These are phyloP conservation scores for Aurifilum marmelostoma DNA, from an alignment of 2,329 filamentous ascomycete species.

Conservation along the genomic window DNA sequence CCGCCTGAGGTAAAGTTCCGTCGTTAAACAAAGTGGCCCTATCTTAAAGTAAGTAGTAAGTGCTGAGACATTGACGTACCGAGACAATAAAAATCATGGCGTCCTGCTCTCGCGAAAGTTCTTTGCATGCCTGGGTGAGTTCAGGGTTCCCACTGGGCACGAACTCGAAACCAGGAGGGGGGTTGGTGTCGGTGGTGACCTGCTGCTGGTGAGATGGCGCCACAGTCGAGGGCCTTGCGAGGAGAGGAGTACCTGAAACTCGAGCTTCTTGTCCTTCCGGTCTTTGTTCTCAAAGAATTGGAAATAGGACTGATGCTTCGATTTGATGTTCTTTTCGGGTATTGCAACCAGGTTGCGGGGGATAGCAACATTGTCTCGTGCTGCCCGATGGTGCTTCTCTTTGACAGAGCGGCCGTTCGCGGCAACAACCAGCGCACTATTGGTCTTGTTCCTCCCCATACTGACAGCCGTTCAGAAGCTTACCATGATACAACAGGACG, in stretches of 20 bases:
- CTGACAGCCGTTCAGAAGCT: conserved; percentile 31
- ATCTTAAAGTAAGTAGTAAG: conserved; percentile 5
- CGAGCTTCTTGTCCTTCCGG: conserved; percentile 63
- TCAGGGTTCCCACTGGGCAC: conserved; percentile 65
- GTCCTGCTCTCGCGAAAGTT: conserved; percentile 63
- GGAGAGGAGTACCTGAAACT: conserved; percentile 55
- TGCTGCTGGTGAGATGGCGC: conserved; percentile 38
- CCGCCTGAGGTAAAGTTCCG: conserved; percentile 38
- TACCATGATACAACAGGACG: conserved; percentile 97
- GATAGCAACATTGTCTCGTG: conserved; percentile 33
- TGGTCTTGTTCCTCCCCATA: conserved; percentile 32
- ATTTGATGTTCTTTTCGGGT: conserved; percentile 41
- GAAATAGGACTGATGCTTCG: conserved; percentile 65
- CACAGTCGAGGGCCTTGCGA: neutral
- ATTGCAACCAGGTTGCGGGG: conserved; percentile 37
- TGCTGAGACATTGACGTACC: conserved; percentile 45
- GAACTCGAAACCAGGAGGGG: conserved; percentile 65
- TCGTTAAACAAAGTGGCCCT: conserved; percentile 28
- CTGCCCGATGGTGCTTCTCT: conserved; percentile 38
- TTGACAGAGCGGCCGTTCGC: conserved; percentile 37
- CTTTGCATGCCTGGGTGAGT: conserved; percentile 65
- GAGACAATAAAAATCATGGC: conserved; percentile 70
- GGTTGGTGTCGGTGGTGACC: conserved; percentile 55
- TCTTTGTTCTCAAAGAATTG: conserved; percentile 67
- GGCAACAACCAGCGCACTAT: conserved; percentile 30